These are phyloP conservation scores for Neolentinus lepideus DNA, from an alignment of 1,284 basidiomycete species.

Conservation along the genomic window DNA sequence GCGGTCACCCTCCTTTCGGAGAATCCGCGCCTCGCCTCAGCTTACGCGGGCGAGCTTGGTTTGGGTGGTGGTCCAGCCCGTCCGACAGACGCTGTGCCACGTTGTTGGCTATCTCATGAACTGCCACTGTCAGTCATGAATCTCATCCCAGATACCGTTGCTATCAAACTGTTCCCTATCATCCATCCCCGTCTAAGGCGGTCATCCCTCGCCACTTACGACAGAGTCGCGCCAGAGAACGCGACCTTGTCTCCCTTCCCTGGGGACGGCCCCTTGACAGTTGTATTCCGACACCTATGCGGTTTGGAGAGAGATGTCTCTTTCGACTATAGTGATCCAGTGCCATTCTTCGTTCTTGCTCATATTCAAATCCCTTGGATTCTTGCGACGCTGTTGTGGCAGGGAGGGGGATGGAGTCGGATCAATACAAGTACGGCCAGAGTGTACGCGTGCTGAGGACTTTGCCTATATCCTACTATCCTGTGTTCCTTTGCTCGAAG, in stretches of 20 bases:
- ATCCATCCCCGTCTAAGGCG: constrained; percentile 11
- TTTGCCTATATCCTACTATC: not conserved
- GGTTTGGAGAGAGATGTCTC: constrained; percentile 10
- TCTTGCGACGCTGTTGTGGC: constrained; percentile 7
- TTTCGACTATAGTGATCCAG: constrained; percentile 11
- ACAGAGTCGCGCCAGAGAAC: constrained; percentile 1
- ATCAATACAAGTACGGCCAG: constrained; percentile 13
- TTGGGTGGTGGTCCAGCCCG: constrained; percentile 5
- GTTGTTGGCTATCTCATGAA: constrained; percentile 11
- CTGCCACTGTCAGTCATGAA: constrained; percentile 9
- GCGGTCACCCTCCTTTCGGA: constrained; percentile 12
- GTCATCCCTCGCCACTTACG: constrained; percentile 3
- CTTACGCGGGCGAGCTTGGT: constrained; percentile 4
- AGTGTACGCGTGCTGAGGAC: constrained; percentile 10
- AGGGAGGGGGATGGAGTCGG: constrained; percentile 11
- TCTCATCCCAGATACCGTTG: constrained; percentile 4
- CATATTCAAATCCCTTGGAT: constrained; percentile 12
- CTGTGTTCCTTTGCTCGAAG: too few relatives aligned
- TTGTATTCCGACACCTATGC: constrained; percentile 2
- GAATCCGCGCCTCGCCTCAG: constrained; percentile 5
- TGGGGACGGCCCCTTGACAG: not conserved
- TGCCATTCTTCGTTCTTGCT: constrained; percentile 12
- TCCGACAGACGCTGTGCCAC: not conserved
- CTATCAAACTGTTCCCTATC: not conserved
- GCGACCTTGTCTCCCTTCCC: constrained; percentile 8